Evolutionary conservation across 441 rosid species (phyloP).

Genomic region (Croton setiger): DNA sequence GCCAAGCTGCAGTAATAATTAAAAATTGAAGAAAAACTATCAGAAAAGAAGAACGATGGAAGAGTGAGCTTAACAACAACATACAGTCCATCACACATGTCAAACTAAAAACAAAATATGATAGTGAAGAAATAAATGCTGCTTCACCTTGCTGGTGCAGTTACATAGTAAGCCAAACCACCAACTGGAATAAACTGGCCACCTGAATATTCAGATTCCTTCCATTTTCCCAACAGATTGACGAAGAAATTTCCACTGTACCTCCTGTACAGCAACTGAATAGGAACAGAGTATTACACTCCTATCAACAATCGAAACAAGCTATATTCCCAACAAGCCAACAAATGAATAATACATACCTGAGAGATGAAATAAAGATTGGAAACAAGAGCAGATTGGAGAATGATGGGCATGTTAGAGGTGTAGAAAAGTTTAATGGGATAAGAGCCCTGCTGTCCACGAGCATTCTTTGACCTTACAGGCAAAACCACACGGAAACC

Average conservation of each 20-base stretch:
- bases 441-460: constrained; percentile 93
- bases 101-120: too few species aligned
- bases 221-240: constrained; percentile 79
- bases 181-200: constrained; percentile 90
- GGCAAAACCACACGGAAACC: constrained; percentile 82
- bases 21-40: neutral
- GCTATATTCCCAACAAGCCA: neutral
- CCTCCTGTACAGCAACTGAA: constrained; percentile 69
- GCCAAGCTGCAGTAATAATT: constrained; percentile 47
- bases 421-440: constrained; percentile 82
- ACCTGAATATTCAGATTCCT: constrained; percentile 80
- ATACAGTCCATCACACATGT: neutral
- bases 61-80: neutral
- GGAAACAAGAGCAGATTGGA: constrained; percentile 94
- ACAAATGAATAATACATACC: constrained; percentile 33
- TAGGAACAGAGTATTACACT: neutral
- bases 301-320: neutral
- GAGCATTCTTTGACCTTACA: constrained; percentile 73
- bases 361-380: constrained; percentile 92
- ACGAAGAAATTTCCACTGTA: constrained; percentile 79
- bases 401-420: constrained; percentile 79
- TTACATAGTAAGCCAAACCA: constrained; percentile 79
- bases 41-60: neutral
- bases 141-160: constrained; percentile 77
- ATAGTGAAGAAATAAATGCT: neutral